These are phyloP conservation scores for Raphanus raphanistrum DNA, from an alignment of 345 rosid genomes.

Conservation along the genomic window DNA sequence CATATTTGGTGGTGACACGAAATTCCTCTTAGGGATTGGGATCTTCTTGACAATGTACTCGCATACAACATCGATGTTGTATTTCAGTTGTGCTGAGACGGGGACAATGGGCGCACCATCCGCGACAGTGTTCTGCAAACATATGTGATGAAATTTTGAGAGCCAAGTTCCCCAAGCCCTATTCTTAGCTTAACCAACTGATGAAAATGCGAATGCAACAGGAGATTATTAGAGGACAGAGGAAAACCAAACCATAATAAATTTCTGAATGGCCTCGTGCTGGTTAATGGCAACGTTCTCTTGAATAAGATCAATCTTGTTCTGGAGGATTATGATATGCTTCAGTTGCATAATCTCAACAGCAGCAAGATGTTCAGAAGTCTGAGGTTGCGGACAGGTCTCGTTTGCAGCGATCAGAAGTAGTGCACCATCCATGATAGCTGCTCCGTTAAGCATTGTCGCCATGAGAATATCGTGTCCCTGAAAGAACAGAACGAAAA, in stretches of 20 bases:
- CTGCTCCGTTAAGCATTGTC: slow-evolving; percentile 99
- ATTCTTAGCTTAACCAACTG: slow-evolving; percentile 16
- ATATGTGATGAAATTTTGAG: not conserved
- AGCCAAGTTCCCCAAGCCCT: not conserved
- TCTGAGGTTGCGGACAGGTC: slow-evolving; percentile 97
- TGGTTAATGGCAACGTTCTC: slow-evolving; percentile 91
- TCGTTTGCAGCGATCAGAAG: slow-evolving; percentile 97
- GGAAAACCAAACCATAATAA: slow-evolving; percentile 57
- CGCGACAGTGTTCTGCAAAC: slow-evolving; percentile 80
- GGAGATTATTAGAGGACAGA: not conserved
- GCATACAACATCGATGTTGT: slow-evolving; percentile 90
- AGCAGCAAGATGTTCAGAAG: slow-evolving; percentile 98
- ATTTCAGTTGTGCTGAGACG: slow-evolving; percentile 90
- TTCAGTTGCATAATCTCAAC: slow-evolving; percentile 94
- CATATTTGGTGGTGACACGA: slow-evolving; percentile 86
- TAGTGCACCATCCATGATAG: slow-evolving; percentile 98
- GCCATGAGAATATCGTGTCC: slow-evolving; percentile 99
- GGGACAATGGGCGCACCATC: slow-evolving; percentile 91
- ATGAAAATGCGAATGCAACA: not conserved
- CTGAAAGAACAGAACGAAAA: slow-evolving; percentile 36
- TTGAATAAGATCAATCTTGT: slow-evolving; percentile 95
- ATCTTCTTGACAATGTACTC: slow-evolving; percentile 92
- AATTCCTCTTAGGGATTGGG: slow-evolving; percentile 94
- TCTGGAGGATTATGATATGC: slow-evolving; percentile 90
- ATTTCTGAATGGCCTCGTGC: slow-evolving; percentile 84